These are phyloP conservation scores for Nigrospora oryzae DNA, from an alignment of 2,329 filamentous ascomycete species.

Conservation along the genomic window DNA sequence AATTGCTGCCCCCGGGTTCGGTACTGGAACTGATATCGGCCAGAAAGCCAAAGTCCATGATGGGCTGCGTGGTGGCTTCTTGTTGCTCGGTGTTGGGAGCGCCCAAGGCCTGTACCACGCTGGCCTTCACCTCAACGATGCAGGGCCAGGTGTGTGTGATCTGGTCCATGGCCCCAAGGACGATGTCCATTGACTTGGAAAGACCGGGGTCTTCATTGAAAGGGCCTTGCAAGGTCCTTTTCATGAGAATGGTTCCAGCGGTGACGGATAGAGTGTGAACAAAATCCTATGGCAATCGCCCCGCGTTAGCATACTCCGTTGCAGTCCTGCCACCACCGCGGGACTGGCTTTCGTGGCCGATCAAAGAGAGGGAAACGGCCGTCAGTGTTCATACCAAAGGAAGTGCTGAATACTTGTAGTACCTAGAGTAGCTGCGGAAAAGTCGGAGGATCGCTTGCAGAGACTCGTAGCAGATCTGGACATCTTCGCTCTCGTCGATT, in stretches of 20 bases:
- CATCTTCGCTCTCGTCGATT: constrained; percentile 31
- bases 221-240: constrained; percentile 28
- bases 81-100: constrained; percentile 3
- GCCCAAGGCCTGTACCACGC: constrained; percentile 13
- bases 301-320: too few relatives aligned
- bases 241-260: constrained; percentile 37
- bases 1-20: background rate
- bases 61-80: constrained; percentile 6
- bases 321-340: too few relatives aligned
- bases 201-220: constrained; percentile 35
- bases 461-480: constrained; percentile 41
- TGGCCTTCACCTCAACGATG: constrained; percentile 30
- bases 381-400: constrained; percentile 18
- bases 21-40: constrained; percentile 2
- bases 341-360: too few relatives aligned
- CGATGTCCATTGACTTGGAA: constrained; percentile 36
- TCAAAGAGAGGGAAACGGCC: too few relatives aligned
- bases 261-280: constrained; percentile 31
- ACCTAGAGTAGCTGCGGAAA: constrained; percentile 32
- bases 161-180: constrained; percentile 40
- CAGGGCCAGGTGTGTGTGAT: constrained; percentile 42
- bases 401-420: constrained; percentile 32
- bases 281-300: background rate
- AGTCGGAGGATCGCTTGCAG: constrained; percentile 34
- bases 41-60: constrained; percentile 15